phyloP scores from a whole-genome alignment of 345 rosid species.

The Melastoma malabathricum region DNA sequence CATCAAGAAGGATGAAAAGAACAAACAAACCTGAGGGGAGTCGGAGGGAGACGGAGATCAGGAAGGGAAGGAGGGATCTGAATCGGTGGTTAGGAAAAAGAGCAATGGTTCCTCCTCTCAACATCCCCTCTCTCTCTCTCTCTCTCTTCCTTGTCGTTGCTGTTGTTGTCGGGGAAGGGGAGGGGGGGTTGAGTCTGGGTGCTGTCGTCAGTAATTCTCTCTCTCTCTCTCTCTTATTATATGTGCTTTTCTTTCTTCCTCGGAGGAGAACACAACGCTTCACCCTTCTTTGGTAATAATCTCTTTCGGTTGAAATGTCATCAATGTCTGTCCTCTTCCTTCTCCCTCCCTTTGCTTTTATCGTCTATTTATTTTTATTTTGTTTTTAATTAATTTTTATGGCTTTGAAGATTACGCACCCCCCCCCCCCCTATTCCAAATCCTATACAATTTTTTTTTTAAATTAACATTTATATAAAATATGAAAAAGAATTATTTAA shows the following conservation, averaged over 20 bases:
- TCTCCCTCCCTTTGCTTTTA: background rate
- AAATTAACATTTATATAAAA: background rate
- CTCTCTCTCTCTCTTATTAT: background rate
- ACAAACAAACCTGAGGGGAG: no score
- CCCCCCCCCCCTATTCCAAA: background rate
- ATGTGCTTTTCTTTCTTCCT: background rate
- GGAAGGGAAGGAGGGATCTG: no score
- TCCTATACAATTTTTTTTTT: background rate
- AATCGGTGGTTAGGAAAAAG: no score
- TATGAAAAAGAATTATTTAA: background rate
- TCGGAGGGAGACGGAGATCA: no score
- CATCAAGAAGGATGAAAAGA: no score
- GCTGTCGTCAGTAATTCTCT: no score
- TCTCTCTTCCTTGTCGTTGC: no score
- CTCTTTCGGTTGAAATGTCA: background rate
- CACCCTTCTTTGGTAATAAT: background rate
- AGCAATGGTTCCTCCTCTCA: no score
- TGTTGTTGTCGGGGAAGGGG: no score
- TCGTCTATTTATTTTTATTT: background rate
- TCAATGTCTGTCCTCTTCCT: background rate
- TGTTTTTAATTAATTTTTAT: background rate
- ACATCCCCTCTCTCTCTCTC: no score
- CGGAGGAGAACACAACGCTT: background rate
- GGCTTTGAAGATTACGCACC: no score
- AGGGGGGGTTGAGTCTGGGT: no score